phyloP scores from a whole-genome alignment of 139 green algal species.

The Chlamydomonas urium region DNA sequence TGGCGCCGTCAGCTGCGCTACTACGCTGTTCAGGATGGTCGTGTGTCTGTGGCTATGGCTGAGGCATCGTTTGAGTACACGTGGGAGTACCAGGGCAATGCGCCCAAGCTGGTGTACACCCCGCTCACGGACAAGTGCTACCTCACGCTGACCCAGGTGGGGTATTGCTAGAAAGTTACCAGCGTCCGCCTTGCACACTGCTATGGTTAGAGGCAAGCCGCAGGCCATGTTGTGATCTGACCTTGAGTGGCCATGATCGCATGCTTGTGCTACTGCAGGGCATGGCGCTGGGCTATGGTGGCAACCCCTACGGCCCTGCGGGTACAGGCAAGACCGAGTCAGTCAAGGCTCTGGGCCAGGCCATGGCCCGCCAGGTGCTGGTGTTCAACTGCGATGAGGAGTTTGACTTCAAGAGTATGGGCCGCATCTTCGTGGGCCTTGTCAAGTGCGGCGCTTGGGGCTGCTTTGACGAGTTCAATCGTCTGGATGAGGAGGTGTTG shows the following conservation, averaged over 20 bases:
- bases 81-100: constrained; percentile 81
- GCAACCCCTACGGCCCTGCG: constrained; percentile 79
- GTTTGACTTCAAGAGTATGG: constrained; percentile 78
- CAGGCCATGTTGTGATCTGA: background rate
- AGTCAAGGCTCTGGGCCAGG: constrained; percentile 79
- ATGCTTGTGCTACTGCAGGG: constrained; percentile 41
- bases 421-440: constrained; percentile 78
- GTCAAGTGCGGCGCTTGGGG: constrained; percentile 77
- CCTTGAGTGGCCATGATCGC: background rate
- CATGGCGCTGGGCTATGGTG: constrained; percentile 72
- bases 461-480: constrained; percentile 90
- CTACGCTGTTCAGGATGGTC: constrained; percentile 2
- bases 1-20: constrained; percentile 52
- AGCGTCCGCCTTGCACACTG: background rate
- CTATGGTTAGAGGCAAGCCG: background rate
- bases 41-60: constrained; percentile 61
- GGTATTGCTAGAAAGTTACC: background rate
- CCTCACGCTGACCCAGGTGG: constrained; percentile 66
- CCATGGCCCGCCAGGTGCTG: constrained; percentile 60
- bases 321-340: constrained; percentile 82
- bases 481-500: constrained; percentile 76
- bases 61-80: constrained; percentile 67
- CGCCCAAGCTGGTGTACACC: constrained; percentile 82
- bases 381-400: constrained; percentile 88
- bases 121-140: constrained; percentile 84